Conservation (phyloP, 2,329 filamentous ascomycete genomes). For the Penicillium hordei region DNA sequence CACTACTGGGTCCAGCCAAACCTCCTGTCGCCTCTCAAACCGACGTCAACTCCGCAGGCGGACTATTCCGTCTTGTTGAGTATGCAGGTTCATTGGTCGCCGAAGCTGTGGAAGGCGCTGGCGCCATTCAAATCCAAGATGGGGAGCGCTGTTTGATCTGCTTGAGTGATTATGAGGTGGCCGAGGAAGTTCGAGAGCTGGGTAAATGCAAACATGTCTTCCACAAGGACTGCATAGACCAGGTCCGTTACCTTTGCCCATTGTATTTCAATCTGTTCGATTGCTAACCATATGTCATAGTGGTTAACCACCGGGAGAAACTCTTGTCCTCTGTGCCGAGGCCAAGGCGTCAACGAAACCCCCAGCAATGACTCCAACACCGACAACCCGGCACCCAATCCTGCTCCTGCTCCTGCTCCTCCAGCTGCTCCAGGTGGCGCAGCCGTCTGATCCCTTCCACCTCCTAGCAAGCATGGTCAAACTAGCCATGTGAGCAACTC, state of each 20-base stretch:
- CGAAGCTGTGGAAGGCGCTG: conserved; percentile 45
- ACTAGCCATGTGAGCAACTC: background rate
- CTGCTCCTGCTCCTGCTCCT: conserved; percentile 15
- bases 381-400: conserved; percentile 12
- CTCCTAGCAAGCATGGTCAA: background rate
- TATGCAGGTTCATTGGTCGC: conserved; percentile 48
- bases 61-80: conserved; percentile 56
- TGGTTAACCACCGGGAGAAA: conserved; percentile 62
- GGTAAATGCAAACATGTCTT: conserved; percentile 66
- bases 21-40: conserved; percentile 66
- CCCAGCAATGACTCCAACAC: conserved; percentile 15
- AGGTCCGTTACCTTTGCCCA: conserved; percentile 50
- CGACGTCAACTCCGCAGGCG: conserved; percentile 63
- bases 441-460: conserved; percentile 7
- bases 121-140: conserved; percentile 39
- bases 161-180: conserved; percentile 63
- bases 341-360: conserved; percentile 45
- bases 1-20: conserved; percentile 66
- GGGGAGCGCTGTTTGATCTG: conserved; percentile 65
- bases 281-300: conserved; percentile 44
- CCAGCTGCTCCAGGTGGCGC: conserved; percentile 7
- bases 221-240: conserved; percentile 68
- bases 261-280: conserved; percentile 8
- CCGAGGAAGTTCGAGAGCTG: conserved; percentile 61
- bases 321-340: conserved; percentile 40